These are phyloP conservation scores for Areca catechu DNA, from an alignment of 176 grass and related monocot genomes.

Conservation along the genomic window DNA sequence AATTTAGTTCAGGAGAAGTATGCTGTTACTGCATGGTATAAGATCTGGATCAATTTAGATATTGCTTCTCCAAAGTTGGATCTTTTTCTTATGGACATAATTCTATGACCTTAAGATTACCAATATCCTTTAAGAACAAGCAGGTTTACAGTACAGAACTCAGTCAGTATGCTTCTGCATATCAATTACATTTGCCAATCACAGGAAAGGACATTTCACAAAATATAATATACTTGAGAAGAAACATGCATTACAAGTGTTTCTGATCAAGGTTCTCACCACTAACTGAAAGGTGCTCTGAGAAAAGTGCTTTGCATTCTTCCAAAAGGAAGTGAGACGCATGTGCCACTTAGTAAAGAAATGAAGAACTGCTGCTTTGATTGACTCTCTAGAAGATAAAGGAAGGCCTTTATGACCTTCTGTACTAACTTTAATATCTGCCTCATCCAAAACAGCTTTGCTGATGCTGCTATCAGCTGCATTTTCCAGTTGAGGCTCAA, in stretches of 20 bases:
- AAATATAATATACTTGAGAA: no score
- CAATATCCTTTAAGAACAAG: neutral
- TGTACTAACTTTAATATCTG: slow-evolving; percentile 32
- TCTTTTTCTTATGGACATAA: neutral
- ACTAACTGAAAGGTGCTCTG: slow-evolving; percentile 47
- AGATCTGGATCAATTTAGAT: no score
- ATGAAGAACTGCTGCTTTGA: slow-evolving; percentile 43
- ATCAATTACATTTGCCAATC: no score
- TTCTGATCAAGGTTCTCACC: slow-evolving; percentile 38
- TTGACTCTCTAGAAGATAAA: slow-evolving; percentile 49
- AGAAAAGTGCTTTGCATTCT: slow-evolving; percentile 42
- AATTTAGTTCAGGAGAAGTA: no score
- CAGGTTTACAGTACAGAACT: neutral
- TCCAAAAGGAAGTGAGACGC: slow-evolving; percentile 51
- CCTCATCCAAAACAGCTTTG: slow-evolving; percentile 24
- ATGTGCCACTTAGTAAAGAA: slow-evolving; percentile 57
- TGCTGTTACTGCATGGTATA: no score
- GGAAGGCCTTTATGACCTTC: slow-evolving; percentile 34
- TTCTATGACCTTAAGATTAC: neutral
- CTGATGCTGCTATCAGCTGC: slow-evolving; percentile 35
- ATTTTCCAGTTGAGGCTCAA: slow-evolving; percentile 45
- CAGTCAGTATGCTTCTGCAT: neutral
- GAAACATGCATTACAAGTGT: no score
- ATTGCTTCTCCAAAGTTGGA: no score
- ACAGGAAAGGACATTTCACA: no score